Percentiles rank a stretch among this genome's conserved stretches.
Conservation (phyloP, 805 yeast genomes). For the Saturnispora sanitii region DNA sequence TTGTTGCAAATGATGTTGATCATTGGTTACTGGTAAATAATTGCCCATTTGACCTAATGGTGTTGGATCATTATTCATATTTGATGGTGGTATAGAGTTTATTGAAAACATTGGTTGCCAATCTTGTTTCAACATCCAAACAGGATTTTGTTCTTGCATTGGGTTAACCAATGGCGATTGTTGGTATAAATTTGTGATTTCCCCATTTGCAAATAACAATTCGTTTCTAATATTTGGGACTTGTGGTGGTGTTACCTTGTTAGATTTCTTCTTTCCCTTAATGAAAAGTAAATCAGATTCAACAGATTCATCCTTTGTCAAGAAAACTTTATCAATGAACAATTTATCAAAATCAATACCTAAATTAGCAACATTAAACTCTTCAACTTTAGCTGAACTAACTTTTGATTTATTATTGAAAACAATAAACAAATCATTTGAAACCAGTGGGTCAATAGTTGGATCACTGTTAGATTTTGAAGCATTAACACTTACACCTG, state of each 20-base stretch:
- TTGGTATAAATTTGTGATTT: not conserved
- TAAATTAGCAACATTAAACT: constrained; percentile 5
- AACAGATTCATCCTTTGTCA: constrained; percentile 13
- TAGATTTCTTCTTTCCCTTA: constrained; percentile 2
- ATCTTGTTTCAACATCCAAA: constrained; percentile 12
- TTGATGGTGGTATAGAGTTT: too few species aligned
- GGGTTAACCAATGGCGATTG: not conserved
- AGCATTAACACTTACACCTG: too few species aligned
- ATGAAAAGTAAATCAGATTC: constrained; percentile 5
- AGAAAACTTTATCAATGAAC: constrained; percentile 21
- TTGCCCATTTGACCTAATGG: too few species aligned
- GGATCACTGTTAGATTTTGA: too few species aligned
- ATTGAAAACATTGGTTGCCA: constrained; percentile 15
- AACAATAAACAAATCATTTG: constrained; percentile 6
- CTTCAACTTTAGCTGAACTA: too few species aligned
- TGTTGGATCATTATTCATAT: not conserved
- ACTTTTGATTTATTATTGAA: constrained; percentile 1
- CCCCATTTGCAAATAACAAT: constrained; percentile 1
- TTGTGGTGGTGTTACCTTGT: too few species aligned
- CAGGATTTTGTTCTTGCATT: not conserved
- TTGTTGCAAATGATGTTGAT: not conserved
- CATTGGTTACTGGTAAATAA: too few species aligned
- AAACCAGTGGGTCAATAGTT: constrained; percentile 5
- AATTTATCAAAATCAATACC: constrained; percentile 18
- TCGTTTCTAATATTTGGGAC: not conserved